Evolutionary conservation across 2,329 filamentous ascomycete genomes (phyloP).

Genomic region (Fusarium tanahbumbuense): DNA sequence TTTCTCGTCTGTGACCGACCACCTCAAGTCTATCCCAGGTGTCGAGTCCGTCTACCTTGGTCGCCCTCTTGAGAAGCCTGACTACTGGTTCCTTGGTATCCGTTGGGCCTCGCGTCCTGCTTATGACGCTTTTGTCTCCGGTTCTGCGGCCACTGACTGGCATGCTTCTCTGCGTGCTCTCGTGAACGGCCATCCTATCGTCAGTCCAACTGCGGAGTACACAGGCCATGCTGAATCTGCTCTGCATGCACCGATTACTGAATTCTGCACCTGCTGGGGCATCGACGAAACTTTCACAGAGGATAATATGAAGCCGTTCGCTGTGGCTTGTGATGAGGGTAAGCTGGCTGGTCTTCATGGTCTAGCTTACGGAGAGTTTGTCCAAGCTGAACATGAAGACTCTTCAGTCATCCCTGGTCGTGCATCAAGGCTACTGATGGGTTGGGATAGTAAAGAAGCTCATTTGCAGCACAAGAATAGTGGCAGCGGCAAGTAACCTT

Average conservation of each 20-base stretch:
- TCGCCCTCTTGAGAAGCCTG: slow-evolving; percentile 50
- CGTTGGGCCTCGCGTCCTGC: slow-evolving; percentile 51
- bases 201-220: slow-evolving; percentile 38
- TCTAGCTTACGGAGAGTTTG: slow-evolving; percentile 50
- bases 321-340: slow-evolving; percentile 38
- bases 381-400: slow-evolving; percentile 46
- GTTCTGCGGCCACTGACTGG: slow-evolving; percentile 56
- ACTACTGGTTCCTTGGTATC: slow-evolving; percentile 49
- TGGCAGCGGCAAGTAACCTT: slow-evolving; percentile 45
- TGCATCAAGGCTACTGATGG: slow-evolving; percentile 51
- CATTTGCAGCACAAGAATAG: slow-evolving; percentile 51
- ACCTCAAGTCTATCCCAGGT: slow-evolving; percentile 50
- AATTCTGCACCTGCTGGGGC: slow-evolving; percentile 53
- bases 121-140: slow-evolving; percentile 55
- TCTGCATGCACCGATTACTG: slow-evolving; percentile 53
- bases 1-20: slow-evolving; percentile 44
- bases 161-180: slow-evolving; percentile 52
- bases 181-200: slow-evolving; percentile 43
- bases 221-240: slow-evolving; percentile 42
- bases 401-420: slow-evolving; percentile 46
- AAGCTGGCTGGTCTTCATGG: slow-evolving; percentile 49
- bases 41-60: slow-evolving; percentile 51
- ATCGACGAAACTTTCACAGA: slow-evolving; percentile 49
- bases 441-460: slow-evolving; percentile 56
- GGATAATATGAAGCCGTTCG: slow-evolving; percentile 48